phyloP scores from a whole-genome alignment of 2,329 filamentous ascomycete genomes.

The Scedosporium aurantiacum region DNA sequence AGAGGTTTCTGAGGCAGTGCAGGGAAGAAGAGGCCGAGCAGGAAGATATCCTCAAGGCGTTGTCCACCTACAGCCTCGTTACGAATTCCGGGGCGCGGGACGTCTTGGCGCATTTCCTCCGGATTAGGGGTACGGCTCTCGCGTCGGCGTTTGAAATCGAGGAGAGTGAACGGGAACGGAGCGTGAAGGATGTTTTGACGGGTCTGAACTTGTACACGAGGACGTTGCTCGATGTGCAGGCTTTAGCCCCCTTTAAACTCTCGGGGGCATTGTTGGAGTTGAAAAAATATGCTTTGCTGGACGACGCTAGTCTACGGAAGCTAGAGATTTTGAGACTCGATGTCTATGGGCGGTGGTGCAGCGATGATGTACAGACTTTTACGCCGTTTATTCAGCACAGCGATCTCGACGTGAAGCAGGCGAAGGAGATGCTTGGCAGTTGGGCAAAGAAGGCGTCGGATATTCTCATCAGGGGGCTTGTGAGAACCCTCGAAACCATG shows the following conservation, averaged over 20 bases:
- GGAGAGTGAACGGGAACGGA: constrained; percentile 27
- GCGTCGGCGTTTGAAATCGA: constrained; percentile 45
- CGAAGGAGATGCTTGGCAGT: constrained; percentile 45
- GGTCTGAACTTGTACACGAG: constrained; percentile 63
- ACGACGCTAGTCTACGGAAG: constrained; percentile 54
- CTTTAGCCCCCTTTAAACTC: constrained; percentile 61
- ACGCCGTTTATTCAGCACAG: constrained; percentile 80
- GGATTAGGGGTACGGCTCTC: constrained; percentile 60
- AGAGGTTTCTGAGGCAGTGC: constrained; percentile 55
- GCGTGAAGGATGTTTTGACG: constrained; percentile 42
- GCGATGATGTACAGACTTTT: constrained; percentile 72
- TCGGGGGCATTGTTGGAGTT: constrained; percentile 57
- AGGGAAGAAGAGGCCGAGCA: constrained; percentile 34
- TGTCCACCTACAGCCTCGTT: constrained; percentile 73
- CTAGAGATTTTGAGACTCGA: constrained; percentile 67
- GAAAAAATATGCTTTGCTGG: constrained; percentile 60
- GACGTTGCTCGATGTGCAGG: constrained; percentile 68
- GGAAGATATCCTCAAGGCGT: constrained; percentile 54
- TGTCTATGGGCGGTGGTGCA: constrained; percentile 67
- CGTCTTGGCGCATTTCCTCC: constrained; percentile 67
- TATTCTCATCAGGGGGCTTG: constrained; percentile 50
- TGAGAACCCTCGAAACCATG: constrained; percentile 46
- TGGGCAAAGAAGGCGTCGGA: constrained; percentile 55
- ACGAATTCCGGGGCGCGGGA: constrained; percentile 73
- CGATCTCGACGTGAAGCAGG: constrained; percentile 52